Evolutionary conservation across 129 eudicot species (phyloP).

Genomic region (Solidago caesia): DNA sequence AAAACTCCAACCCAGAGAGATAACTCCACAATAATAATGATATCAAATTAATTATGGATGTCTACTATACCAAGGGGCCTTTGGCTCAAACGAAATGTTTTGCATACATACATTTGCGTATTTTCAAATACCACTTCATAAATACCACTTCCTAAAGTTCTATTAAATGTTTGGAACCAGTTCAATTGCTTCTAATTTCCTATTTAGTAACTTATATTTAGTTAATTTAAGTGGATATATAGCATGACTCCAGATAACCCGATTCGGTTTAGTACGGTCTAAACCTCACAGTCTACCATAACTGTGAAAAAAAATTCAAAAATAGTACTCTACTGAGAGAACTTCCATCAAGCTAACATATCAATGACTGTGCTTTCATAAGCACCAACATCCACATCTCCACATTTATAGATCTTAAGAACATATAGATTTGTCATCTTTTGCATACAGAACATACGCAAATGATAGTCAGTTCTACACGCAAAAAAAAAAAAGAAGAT

Average conservation of each 20-base stretch:
- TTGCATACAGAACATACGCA: not conserved
- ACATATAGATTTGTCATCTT: not conserved
- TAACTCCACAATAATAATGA: too few species aligned
- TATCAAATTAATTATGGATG: too few species aligned
- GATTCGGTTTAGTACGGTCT: not conserved
- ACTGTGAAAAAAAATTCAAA: too few species aligned
- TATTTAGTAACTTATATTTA: not conserved
- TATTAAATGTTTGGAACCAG: not conserved
- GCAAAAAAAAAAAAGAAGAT: not conserved
- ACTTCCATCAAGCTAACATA: not conserved
- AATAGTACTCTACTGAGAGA: not conserved
- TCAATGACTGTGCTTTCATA: too few species aligned
- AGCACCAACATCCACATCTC: not conserved
- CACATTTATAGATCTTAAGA: not conserved
- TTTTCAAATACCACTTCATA: not conserved
- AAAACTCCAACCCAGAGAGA: too few species aligned
- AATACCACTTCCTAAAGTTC: not conserved
- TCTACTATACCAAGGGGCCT: too few species aligned
- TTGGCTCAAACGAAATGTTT: too few species aligned
- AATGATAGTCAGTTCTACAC: not conserved
- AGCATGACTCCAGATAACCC: not conserved
- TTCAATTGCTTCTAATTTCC: conserved; percentile 4
- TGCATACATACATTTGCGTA: too few species aligned
- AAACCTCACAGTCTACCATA: not conserved
- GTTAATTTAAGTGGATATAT: not conserved